phyloP scores from a whole-genome alignment of 768 basidiomycete genomes.

The Tulasnella sp. region DNA sequence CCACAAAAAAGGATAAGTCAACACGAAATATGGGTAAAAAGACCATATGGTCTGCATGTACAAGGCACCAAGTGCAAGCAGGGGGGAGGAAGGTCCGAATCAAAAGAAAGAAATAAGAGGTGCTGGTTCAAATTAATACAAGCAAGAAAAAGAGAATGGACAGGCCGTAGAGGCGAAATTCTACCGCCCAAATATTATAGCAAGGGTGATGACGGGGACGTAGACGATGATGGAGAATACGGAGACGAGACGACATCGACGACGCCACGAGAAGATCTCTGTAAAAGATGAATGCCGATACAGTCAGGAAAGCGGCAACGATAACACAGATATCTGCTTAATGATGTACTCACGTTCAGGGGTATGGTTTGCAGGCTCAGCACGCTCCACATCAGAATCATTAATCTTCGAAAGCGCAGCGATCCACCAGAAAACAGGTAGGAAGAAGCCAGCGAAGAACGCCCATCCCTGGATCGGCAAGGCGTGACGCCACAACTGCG shows the following conservation, averaged over 20 bases:
- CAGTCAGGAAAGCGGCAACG: neutral
- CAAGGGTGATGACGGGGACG: constrained; percentile 18
- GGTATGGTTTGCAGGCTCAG: neutral
- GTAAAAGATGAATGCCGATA: no score
- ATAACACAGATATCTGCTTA: neutral
- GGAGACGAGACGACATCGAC: constrained; percentile 17
- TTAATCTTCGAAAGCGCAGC: constrained; percentile 6
- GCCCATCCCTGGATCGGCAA: constrained; percentile 17
- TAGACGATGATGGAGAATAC: constrained; percentile 17
- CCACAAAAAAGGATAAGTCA: no score
- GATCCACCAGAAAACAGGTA: constrained; percentile 18
- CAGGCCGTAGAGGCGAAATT: no score
- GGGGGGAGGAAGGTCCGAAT: no score
- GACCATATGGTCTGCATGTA: no score
- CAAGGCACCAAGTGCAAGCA: no score
- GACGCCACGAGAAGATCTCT: constrained; percentile 16
- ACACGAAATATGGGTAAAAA: no score
- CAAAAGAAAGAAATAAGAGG: no score
- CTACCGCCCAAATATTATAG: constrained; percentile 13
- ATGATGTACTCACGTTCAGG: neutral
- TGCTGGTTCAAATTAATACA: no score
- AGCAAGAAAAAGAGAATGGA: no score
- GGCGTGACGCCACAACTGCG: neutral
- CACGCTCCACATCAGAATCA: neutral
- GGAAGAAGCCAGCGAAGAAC: constrained; percentile 18